Conservation (phyloP, 768 basidiomycete species). For the Pholiota microspora region DNA sequence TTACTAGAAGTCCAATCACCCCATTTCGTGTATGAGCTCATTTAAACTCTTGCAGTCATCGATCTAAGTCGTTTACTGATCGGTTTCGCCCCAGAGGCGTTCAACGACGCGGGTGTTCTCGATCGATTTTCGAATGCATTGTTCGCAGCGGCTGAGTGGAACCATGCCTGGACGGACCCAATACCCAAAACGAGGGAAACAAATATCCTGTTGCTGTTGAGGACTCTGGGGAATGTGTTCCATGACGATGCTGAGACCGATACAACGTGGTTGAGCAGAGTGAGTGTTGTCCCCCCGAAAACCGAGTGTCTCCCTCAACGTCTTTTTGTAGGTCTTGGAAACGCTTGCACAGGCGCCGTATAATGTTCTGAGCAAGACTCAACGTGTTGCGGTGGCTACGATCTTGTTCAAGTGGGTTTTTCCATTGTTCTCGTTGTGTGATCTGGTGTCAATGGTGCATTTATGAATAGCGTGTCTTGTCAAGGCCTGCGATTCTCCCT, state of each 20-base stretch:
- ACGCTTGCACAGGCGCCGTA: conserved; percentile 51
- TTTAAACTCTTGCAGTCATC: conserved; percentile 51
- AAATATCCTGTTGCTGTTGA: conserved; percentile 76
- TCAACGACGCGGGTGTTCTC: conserved; percentile 40
- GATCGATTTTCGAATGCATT: conserved; percentile 58
- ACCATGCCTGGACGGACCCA: conserved; percentile 48
- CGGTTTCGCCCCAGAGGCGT: conserved; percentile 55
- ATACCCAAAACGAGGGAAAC: conserved; percentile 76
- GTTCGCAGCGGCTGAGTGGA: conserved; percentile 70
- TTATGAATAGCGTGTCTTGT: conserved; percentile 61
- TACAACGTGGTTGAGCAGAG: conserved; percentile 44
- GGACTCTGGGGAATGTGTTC: conserved; percentile 79
- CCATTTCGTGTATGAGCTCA: neutral
- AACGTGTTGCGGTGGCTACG: conserved; percentile 77
- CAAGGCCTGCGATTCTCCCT: conserved; percentile 44
- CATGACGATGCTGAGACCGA: conserved; percentile 50
- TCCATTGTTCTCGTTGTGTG: neutral
- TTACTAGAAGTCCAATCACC: conserved; percentile 3
- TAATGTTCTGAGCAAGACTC: conserved; percentile 58
- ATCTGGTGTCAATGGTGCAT: conserved; percentile 3
- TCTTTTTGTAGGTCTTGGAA: conserved; percentile 49
- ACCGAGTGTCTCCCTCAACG: too few species aligned
- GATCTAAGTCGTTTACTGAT: conserved; percentile 80
- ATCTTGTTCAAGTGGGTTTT: conserved; percentile 81
- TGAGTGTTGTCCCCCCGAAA: too few species aligned